phyloP scores from a whole-genome alignment of 768 basidiomycete species.

The Pseudohyphozyma bogoriensis region DNA sequence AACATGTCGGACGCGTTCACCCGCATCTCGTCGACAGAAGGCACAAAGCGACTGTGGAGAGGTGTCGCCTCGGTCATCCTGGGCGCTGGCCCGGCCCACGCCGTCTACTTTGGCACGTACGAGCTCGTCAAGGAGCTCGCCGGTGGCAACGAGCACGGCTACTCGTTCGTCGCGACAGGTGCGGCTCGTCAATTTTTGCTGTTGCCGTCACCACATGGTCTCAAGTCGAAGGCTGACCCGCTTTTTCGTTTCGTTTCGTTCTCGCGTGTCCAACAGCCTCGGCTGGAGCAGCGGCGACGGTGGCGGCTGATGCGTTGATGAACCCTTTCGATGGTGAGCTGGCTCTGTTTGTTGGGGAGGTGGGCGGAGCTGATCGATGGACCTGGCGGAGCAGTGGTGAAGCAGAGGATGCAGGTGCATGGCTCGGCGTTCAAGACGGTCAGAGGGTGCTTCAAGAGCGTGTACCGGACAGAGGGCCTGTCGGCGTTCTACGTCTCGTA shows the following conservation, averaged over 20 bases:
- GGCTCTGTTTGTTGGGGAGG: not conserved
- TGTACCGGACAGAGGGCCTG: constrained; percentile 77
- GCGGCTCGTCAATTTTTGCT: constrained; percentile 34
- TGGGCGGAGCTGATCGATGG: not conserved
- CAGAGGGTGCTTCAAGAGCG: constrained; percentile 67
- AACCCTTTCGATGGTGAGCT: constrained; percentile 94
- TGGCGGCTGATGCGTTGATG: constrained; percentile 94
- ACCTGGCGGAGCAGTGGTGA: constrained; percentile 90
- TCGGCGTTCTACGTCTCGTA: constrained; percentile 95
- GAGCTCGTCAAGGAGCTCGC: constrained; percentile 87
- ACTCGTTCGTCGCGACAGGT: constrained; percentile 85
- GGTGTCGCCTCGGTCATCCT: constrained; percentile 92
- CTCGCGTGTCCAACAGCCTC: constrained; percentile 54
- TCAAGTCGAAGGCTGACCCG: constrained; percentile 2
- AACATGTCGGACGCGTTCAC: constrained; percentile 83
- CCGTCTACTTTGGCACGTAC: constrained; percentile 91
- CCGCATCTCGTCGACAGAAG: constrained; percentile 89
- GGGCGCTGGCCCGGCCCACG: constrained; percentile 96
- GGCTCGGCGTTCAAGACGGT: constrained; percentile 84
- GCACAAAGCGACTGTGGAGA: constrained; percentile 80
- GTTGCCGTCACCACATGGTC: not conserved
- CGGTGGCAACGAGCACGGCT: constrained; percentile 66
- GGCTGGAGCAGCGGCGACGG: constrained; percentile 88
- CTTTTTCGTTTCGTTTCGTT: not conserved
- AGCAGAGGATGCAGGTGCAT: constrained; percentile 98